phyloP scores from a whole-genome alignment of 768 basidiomycete genomes.

The Phylloporus sp. region DNA sequence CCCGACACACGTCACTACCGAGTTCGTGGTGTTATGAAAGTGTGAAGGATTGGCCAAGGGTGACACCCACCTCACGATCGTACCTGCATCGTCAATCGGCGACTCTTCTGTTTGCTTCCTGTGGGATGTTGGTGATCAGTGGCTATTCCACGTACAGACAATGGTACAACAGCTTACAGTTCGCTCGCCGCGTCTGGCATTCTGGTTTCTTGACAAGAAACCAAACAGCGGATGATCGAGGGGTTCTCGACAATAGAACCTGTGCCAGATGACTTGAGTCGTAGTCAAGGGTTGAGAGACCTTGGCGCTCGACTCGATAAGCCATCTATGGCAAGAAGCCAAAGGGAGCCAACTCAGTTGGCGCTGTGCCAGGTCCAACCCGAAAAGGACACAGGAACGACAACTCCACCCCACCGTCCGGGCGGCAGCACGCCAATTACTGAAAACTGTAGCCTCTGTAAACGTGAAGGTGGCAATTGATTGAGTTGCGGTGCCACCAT shows the following conservation, averaged over 20 bases:
- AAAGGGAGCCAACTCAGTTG: too few relatives aligned
- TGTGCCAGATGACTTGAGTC: background rate
- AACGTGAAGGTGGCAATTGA: too few relatives aligned
- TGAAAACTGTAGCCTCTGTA: too few relatives aligned
- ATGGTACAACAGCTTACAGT: background rate
- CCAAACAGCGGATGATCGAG: background rate
- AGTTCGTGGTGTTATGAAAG: background rate
- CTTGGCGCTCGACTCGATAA: too few relatives aligned
- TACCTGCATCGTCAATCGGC: background rate
- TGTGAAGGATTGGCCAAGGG: background rate
- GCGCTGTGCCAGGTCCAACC: too few relatives aligned
- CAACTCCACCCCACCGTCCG: too few relatives aligned
- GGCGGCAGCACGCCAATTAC: too few relatives aligned
- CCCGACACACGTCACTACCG: background rate
- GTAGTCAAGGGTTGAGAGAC: too few relatives aligned
- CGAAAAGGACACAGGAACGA: too few relatives aligned
- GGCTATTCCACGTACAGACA: too few relatives aligned
- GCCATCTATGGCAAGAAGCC: too few relatives aligned
- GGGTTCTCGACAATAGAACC: background rate
- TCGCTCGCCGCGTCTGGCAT: background rate
- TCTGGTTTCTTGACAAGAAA: background rate
- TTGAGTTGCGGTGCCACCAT: too few relatives aligned
- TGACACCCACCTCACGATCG: background rate
- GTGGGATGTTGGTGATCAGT: background rate
- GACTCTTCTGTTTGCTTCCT: background rate